Evolutionary conservation across 2,329 filamentous ascomycete species (phyloP).

Genomic region (Botrytis squamosa): DNA sequence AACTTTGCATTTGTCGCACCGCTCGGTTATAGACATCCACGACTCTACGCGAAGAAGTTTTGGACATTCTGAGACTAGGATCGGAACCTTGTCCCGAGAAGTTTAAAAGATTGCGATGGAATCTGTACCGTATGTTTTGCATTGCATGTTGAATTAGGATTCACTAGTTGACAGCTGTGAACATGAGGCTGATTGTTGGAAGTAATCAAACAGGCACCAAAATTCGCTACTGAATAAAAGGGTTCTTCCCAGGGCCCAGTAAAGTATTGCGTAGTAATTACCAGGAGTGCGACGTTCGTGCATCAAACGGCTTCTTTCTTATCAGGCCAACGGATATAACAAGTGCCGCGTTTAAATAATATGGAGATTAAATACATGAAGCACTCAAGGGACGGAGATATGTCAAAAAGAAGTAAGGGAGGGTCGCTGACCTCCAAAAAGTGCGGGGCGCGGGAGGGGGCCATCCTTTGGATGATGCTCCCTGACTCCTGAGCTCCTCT

Average conservation of each 20-base stretch:
- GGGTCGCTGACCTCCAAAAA: constrained; percentile 1
- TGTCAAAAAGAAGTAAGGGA: constrained; percentile 15
- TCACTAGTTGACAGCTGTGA: background rate
- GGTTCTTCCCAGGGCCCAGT: background rate
- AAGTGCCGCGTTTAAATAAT: background rate
- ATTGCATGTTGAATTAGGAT: constrained; percentile 4
- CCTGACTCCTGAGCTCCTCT: background rate
- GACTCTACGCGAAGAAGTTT: background rate
- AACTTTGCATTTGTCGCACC: constrained; percentile 2
- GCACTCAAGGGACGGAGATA: constrained; percentile 6
- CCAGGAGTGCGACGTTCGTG: background rate
- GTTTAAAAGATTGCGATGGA: background rate
- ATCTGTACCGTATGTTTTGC: constrained; percentile 7
- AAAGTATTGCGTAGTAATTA: background rate
- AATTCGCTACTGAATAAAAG: background rate
- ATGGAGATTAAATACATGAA: constrained; percentile 3
- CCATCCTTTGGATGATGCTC: constrained; percentile 10
- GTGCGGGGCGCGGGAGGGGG: constrained; percentile 5
- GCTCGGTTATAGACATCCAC: background rate
- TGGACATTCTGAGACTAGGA: constrained; percentile 8
- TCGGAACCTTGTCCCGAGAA: constrained; percentile 12
- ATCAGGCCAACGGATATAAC: constrained; percentile 1
- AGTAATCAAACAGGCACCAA: background rate
- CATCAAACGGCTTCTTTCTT: background rate
- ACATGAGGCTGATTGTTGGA: background rate